Evolutionary conservation across 139 green algal species (phyloP).

Genomic region (Pedinophyceae sp.): DNA sequence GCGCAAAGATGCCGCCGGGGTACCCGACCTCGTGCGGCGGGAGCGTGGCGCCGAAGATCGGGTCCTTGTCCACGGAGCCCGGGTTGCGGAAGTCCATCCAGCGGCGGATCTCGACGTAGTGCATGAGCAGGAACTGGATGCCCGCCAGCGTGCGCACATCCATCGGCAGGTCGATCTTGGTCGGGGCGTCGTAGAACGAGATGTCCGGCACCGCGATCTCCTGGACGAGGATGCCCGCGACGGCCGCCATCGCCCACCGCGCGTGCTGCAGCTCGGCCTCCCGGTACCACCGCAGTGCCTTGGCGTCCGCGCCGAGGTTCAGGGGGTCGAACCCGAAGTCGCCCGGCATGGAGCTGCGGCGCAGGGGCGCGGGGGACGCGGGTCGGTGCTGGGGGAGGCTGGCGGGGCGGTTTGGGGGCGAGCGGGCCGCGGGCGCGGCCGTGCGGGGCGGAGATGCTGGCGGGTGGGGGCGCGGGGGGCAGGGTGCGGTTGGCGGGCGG

Average conservation of each 20-base stretch:
- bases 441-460: no score
- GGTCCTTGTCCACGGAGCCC: conserved; percentile 56
- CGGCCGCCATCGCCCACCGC: conserved; percentile 80
- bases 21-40: conserved; percentile 53
- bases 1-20: conserved; percentile 51
- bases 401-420: no score
- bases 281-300: conserved; percentile 35
- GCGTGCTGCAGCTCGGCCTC: conserved; percentile 51
- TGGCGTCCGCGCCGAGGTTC: conserved; percentile 37
- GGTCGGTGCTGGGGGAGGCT: no score
- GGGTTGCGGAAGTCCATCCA: conserved; percentile 65
- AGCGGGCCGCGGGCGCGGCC: no score
- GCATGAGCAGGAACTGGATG: conserved; percentile 74
- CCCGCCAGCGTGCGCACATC: conserved; percentile 53
- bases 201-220: conserved; percentile 22
- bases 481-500: no score
- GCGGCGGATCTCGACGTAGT: conserved; percentile 59
- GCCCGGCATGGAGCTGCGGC: conserved; percentile 20
- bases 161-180: conserved; percentile 41
- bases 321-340: conserved; percentile 60
- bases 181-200: conserved; percentile 19
- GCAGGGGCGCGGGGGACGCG: no score
- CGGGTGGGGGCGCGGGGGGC: no score
- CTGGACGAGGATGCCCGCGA: conserved; percentile 69
- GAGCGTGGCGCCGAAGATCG: conserved; percentile 63